A percentile compares a stretch with the other conserved stretches of the same genome.
Evolutionary conservation across 2,329 filamentous ascomycete species (phyloP).

Genomic region (Ophiostoma himal-ulmi): DNA sequence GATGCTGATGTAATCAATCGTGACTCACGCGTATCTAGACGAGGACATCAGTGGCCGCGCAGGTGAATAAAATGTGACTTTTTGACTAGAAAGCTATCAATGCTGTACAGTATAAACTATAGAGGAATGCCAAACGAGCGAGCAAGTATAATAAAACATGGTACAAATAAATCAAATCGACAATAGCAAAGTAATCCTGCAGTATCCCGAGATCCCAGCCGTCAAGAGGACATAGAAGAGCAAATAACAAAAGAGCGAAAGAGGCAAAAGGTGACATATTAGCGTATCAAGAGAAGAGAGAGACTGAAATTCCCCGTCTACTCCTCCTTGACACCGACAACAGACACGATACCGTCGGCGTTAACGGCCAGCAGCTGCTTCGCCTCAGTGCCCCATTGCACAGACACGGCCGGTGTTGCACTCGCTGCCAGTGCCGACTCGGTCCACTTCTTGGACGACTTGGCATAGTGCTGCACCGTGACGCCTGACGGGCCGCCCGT

Average conservation of each 20-base stretch:
- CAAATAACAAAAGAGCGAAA: background rate
- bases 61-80: background rate
- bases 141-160: background rate
- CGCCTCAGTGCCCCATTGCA: slow-evolving; percentile 72
- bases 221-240: slow-evolving; percentile 7
- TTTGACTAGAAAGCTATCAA: background rate
- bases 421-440: slow-evolving; percentile 69
- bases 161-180: background rate
- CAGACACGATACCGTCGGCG: slow-evolving; percentile 65
- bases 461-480: slow-evolving; percentile 83
- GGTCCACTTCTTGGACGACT: slow-evolving; percentile 75
- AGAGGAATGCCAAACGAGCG: background rate
- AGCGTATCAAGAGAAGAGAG: background rate
- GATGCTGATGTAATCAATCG: background rate
- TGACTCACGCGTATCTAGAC: background rate
- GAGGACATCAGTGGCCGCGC: background rate
- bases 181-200: slow-evolving; percentile 4
- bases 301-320: background rate
- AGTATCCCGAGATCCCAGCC: slow-evolving; percentile 12
- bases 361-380: slow-evolving; percentile 70
- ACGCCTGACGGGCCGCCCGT: slow-evolving; percentile 73
- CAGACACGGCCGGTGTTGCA: slow-evolving; percentile 60
- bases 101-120: background rate
- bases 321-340: slow-evolving; percentile 55
- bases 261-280: too few species aligned